Evolutionary conservation across 441 rosid species (phyloP), one percentile per base, ranked within the genome.

Genomic region (Hura crepitans): DNA sequence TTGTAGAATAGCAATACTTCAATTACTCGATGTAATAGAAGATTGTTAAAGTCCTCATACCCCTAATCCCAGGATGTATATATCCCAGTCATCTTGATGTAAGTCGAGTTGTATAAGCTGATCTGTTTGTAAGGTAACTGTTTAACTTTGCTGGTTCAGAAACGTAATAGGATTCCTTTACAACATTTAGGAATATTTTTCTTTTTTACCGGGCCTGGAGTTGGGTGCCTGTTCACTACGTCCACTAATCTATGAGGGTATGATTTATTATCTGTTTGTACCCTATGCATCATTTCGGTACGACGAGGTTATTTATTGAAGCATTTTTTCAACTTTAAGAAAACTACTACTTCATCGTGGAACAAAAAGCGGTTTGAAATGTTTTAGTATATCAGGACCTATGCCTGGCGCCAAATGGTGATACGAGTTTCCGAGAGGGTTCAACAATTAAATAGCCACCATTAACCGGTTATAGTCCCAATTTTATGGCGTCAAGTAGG

Each of bases 31-130:
- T 66, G 51, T 45, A 35, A 65, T 20, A 54, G 73, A 62, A 72
- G 74, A 65, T 51, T 58, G 54, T 46, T 30, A 50, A 46, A 72
- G 62, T 51, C 51, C 25, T 20, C 66, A 25, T 17, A 42, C 63
- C 46, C 33, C 9, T n/a, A 23, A 64, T 63, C 60, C 49, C 67
- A 42, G 30, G 30, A 71, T 74, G 79, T 76, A 77, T 71, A 79
- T 75, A 70, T 72, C 51, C 51, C 57, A 74, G 66, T 51, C 65
- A 68, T 66, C 54, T 73, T 67, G 67, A 70, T 66, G 69, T 63
- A 60, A 56, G 60, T 43, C 57, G 20, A 62, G n/a, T 6, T 63
- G 22, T 54, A 35, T 47, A 12, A 46, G 53, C 37, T 72, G 39
- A 65, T 15, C 37, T 59, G 47, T 35, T 22, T 55, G 58, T 18